Percentiles rank a stretch among this genome's conserved stretches.
Conservation (phyloP, 495 filamentous ascomycete species). For the Penicillium diatomitis region DNA sequence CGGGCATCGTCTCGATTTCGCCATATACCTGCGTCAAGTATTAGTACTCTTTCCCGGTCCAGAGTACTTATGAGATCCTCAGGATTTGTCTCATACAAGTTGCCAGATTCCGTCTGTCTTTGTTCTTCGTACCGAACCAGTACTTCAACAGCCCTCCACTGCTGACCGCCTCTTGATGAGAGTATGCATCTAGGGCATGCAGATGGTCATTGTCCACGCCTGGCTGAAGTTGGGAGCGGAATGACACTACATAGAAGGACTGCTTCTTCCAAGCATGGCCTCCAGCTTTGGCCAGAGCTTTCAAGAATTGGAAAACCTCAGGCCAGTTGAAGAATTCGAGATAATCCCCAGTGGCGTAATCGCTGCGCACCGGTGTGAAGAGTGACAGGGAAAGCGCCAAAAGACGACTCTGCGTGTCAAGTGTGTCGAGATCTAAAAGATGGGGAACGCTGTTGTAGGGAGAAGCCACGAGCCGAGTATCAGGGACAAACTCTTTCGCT, state of each 20-base stretch:
- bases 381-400: constrained; percentile 61
- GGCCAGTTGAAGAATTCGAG: constrained; percentile 70
- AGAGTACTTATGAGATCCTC: neutral
- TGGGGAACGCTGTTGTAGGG: constrained; percentile 63
- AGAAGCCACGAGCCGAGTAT: constrained; percentile 49
- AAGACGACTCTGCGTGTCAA: constrained; percentile 55
- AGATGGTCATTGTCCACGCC: constrained; percentile 53
- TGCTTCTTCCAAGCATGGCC: constrained; percentile 52
- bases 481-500: constrained; percentile 1
- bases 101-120: constrained; percentile 56
- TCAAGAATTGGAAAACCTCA: constrained; percentile 48
- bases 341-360: constrained; percentile 74
- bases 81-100: constrained; percentile 44
- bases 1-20: constrained; percentile 58
- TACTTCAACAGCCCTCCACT: constrained; percentile 86
- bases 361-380: constrained; percentile 49
- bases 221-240: constrained; percentile 59
- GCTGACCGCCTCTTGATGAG: constrained; percentile 65
- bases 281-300: constrained; percentile 24
- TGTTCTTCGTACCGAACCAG: constrained; percentile 69
- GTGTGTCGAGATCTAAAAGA: constrained; percentile 57
- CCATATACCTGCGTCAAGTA: constrained; percentile 48
- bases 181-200: constrained; percentile 58
- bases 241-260: constrained; percentile 74
- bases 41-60: neutral